Base-by-base conservation (phyloP, 164 flowering plant genomes). In the Piper longum region DNA sequence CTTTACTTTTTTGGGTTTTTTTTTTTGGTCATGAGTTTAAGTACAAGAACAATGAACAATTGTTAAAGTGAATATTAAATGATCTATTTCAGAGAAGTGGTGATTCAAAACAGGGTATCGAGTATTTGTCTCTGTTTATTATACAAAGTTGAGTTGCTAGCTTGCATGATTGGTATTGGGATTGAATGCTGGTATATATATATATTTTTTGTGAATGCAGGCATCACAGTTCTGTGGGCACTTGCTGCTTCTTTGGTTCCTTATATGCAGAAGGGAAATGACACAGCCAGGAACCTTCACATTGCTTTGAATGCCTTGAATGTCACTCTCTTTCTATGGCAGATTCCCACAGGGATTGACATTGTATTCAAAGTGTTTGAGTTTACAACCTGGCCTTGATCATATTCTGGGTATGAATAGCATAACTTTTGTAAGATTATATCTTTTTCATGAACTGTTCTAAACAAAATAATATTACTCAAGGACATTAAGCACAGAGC, bases 161-260 rank as follows among this genome's bases (percentile, higher is more conserved):
- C 52, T 48, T 48, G 52, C 4, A 48, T 2, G 12, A 26, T 26
- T 26, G 36, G 36, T 26, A 12, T 48, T 48, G 52, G 9, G 52
- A 14, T 9, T 2, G 52, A 48, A 9, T 48, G 9, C 14, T 12
- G 3, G 52, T 48, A 5, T 14, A 48, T 48, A 14, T 12, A 9
- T 48, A 14, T 18, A 41, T 18, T 16, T 26, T 26, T 59, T 59
- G 2, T 67, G 56, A 57, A 41, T 51, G 62, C 87, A 88, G 98
- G 71, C 3, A 92, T 92, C n/a, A 89, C 98, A 0, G 90, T 85
- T 60, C 75, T 92, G 56, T 92, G 98, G 98, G 98, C 98, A 60
- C 84, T 80, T 4, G 96, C 96, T 4, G 98, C 98, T 12, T 84
- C 98, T n/a, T 86, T 92, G 13, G 96, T 89, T 8, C 96, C 98